phyloP scores from a whole-genome alignment of 2,329 filamentous ascomycete species.

The Colletotrichum tropicale region DNA sequence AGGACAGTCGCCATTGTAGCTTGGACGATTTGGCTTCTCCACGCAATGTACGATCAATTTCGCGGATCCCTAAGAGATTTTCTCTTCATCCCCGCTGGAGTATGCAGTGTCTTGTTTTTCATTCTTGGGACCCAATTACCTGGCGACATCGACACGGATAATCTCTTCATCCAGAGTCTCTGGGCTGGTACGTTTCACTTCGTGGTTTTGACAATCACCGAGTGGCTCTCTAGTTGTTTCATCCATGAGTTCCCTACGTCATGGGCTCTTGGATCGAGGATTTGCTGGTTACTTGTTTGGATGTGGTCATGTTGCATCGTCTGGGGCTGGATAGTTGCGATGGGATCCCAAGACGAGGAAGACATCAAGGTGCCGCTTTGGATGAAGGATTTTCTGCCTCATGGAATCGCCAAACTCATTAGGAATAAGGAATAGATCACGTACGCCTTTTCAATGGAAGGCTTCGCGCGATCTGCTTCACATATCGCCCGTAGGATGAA shows the following conservation, averaged over 20 bases:
- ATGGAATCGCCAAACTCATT: neutral
- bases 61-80: neutral
- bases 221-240: neutral
- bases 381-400: neutral
- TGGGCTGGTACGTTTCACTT: neutral
- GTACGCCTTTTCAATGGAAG: neutral
- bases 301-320: neutral
- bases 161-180: neutral
- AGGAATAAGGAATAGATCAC: neutral
- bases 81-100: neutral
- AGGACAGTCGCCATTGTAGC: neutral
- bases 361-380: neutral
- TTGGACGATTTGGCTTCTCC: neutral
- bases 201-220: neutral
- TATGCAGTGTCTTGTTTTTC: neutral
- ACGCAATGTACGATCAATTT: neutral
- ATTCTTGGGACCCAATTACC: neutral
- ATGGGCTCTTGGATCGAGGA: neutral
- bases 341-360: neutral
- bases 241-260: neutral
- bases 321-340: neutral
- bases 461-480: neutral
- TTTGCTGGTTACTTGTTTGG: neutral
- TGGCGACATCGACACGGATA: neutral
- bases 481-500: neutral